Conservation (phyloP, 140 eudicot genomes). For the Flaveria floridana region DNA sequence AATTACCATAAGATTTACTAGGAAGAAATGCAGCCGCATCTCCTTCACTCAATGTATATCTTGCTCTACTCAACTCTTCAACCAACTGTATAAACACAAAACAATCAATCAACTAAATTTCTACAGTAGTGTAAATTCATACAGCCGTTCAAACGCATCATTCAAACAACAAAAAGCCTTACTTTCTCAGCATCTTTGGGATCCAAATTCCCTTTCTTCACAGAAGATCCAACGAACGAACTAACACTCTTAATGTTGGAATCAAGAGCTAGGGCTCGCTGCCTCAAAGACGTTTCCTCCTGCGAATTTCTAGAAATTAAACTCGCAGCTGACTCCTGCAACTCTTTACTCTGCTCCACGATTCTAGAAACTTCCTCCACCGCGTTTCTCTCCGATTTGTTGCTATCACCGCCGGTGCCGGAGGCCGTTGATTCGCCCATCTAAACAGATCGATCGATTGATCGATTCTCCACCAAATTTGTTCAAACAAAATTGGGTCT, state of each 20-base stretch:
- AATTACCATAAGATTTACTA: constrained; percentile 61
- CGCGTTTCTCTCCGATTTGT: constrained; percentile 30
- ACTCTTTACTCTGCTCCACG: constrained; percentile 45
- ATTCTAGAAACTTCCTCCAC: constrained; percentile 44
- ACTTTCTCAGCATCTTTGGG: constrained; percentile 55
- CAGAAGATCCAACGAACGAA: constrained; percentile 36
- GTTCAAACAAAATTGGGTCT: neutral
- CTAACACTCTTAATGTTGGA: constrained; percentile 28
- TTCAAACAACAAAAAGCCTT: neutral
- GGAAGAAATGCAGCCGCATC: constrained; percentile 90
- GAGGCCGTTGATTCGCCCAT: constrained; percentile 40
- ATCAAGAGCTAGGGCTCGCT: constrained; percentile 42
- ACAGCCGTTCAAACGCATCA: neutral
- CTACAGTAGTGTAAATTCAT: neutral
- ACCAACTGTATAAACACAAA: constrained; percentile 40
- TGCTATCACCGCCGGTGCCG: neutral
- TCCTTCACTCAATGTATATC: constrained; percentile 61
- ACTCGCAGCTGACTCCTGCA: constrained; percentile 42
- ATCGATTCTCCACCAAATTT: too few relatives aligned
- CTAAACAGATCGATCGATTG: constrained; percentile 10
- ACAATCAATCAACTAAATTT: neutral
- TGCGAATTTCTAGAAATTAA: constrained; percentile 30
- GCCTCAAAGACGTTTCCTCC: constrained; percentile 45
- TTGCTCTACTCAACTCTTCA: constrained; percentile 65
- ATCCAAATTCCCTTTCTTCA: constrained; percentile 38